Percentiles rank a stretch among this genome's conserved stretches.
These are phyloP conservation scores for Adenanthera pavonina DNA, from an alignment of 306 rosid genomes.

Conservation along the genomic window DNA sequence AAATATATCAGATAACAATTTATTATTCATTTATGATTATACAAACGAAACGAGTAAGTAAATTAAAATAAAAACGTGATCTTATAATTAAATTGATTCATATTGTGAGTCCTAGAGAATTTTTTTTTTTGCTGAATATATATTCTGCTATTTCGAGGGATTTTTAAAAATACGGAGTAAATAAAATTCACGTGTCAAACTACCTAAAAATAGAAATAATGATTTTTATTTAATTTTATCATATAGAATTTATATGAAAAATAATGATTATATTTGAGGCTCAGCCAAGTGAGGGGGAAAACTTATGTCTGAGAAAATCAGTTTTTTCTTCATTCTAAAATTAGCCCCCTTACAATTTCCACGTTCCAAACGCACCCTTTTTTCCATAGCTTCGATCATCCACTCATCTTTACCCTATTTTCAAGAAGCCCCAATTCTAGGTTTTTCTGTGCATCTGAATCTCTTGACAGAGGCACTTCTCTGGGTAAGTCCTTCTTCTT, in stretches of 20 bases:
- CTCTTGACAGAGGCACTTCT: conserved; percentile 5
- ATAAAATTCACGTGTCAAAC: background rate
- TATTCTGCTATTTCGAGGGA: background rate
- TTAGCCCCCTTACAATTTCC: background rate
- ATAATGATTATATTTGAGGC: background rate
- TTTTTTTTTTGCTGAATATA: background rate
- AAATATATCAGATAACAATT: background rate
- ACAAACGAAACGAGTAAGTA: background rate
- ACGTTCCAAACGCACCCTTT: background rate
- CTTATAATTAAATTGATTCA: background rate
- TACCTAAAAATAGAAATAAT: background rate
- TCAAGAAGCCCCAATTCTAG: conserved; percentile 27
- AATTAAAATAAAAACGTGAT: background rate
- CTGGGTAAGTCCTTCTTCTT: conserved; percentile 19
- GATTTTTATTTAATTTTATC: background rate
- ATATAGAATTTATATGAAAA: background rate
- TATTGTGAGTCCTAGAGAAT: background rate
- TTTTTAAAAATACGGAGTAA: background rate
- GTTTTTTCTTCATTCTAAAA: background rate
- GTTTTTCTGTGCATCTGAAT: conserved; percentile 30
- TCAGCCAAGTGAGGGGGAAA: background rate
- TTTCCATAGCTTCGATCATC: background rate
- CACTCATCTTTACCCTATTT: conserved; percentile 18
- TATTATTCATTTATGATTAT: background rate
- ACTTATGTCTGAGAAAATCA: background rate